phyloP scores from a whole-genome alignment of 1,284 basidiomycete genomes.

The Apiotrichum porosum region DNA sequence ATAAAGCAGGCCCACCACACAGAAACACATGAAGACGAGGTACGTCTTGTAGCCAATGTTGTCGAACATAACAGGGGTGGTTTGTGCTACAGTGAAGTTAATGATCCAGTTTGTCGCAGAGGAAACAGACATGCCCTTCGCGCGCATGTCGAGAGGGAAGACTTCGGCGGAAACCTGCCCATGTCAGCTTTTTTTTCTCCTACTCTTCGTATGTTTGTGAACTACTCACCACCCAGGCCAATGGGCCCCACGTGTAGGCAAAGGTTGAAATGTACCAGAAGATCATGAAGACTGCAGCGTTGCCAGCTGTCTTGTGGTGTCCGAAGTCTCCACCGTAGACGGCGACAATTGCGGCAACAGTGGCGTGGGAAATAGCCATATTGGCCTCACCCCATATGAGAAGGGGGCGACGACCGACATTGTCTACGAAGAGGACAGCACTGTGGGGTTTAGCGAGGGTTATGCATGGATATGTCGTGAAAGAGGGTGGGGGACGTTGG shows the following conservation, averaged over 20 bases:
- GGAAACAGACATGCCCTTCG: conserved; percentile 46
- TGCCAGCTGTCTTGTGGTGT: conserved; percentile 1
- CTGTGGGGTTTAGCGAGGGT: no score
- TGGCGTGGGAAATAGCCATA: conserved; percentile 36
- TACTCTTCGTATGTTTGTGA: no score
- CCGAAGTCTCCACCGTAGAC: neutral
- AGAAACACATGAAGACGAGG: conserved; percentile 47
- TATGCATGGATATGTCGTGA: no score
- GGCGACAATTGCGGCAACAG: conserved; percentile 38
- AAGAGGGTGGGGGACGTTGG: no score
- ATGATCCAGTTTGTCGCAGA: conserved; percentile 35
- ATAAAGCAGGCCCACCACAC: conserved; percentile 42
- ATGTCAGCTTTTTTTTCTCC: no score
- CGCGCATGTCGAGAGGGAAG: conserved; percentile 46
- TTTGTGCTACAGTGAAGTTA: conserved; percentile 47
- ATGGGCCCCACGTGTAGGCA: conserved; percentile 45
- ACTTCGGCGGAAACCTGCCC: conserved; percentile 46
- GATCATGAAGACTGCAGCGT: conserved; percentile 8
- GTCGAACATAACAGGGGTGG: conserved; percentile 30
- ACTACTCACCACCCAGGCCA: conserved; percentile 9
- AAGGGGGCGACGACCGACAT: conserved; percentile 42
- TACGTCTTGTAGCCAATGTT: conserved; percentile 44
- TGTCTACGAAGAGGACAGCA: conserved; percentile 46
- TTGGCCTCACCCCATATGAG: conserved; percentile 16
- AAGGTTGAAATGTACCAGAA: conserved; percentile 45